Evolutionary conservation across 495 filamentous ascomycete species (phyloP).

Genomic region (Neohortaea acidophila): DNA sequence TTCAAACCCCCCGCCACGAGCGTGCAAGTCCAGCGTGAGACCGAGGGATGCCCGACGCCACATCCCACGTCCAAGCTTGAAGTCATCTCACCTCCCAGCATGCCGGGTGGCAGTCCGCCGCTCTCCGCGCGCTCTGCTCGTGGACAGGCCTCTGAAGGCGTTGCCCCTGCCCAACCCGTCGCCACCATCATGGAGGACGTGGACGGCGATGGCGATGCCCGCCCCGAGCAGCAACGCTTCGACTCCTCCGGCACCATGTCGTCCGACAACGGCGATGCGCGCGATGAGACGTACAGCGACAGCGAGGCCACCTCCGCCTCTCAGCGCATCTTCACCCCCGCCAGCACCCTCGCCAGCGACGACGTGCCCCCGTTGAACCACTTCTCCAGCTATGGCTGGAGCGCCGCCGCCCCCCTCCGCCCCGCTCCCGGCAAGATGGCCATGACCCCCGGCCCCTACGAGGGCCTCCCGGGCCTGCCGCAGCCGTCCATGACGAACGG

Average conservation of each 20-base stretch:
- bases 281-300: neutral
- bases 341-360: constrained; percentile 3
- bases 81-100: no score
- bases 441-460: constrained; percentile 1
- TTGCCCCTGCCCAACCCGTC: neutral
- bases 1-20: no score
- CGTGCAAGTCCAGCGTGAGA: no score
- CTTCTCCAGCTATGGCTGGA: constrained; percentile 16
- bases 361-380: constrained; percentile 22
- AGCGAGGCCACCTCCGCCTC: neutral
- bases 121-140: neutral
- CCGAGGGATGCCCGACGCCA: no score
- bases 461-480: neutral
- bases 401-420: constrained; percentile 2
- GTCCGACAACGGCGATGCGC: neutral
- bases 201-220: constrained; percentile 3
- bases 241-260: constrained; percentile 5
- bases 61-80: no score
- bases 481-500: constrained; percentile 11
- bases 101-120: neutral
- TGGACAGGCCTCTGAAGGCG: neutral
- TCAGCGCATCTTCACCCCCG: constrained; percentile 2
- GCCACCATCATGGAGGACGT: constrained; percentile 16
- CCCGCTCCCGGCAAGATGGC: neutral
- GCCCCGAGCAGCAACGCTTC: constrained; percentile 20